phyloP scores from a whole-genome alignment of 108 stramenopile species.

The Cyclotella choctawhatcheeana region DNA sequence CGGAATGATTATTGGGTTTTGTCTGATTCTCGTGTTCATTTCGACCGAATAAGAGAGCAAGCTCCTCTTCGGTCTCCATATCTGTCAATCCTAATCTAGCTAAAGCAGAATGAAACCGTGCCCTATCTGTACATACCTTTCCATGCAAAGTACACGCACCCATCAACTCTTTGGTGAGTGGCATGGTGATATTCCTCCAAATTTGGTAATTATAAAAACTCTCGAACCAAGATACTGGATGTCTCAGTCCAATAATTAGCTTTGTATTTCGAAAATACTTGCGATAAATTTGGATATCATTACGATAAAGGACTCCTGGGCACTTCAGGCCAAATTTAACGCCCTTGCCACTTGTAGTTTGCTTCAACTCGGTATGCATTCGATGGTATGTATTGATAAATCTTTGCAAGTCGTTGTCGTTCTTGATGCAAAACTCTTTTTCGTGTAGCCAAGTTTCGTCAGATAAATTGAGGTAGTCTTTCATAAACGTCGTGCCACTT shows the following conservation, averaged over 20 bases:
- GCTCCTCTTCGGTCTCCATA: conserved; percentile 41
- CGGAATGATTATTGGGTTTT: not conserved
- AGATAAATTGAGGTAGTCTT: conserved; percentile 44
- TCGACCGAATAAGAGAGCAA: conserved; percentile 35
- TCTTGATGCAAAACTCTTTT: conserved; percentile 45
- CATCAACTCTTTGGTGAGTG: conserved; percentile 18
- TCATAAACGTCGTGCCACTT: conserved; percentile 74
- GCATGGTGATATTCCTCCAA: conserved; percentile 52
- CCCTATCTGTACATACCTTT: conserved; percentile 70
- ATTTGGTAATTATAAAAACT: conserved; percentile 81
- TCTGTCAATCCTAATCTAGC: conserved; percentile 50
- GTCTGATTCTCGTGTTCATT: not conserved
- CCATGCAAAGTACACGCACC: conserved; percentile 35
- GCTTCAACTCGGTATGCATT: conserved; percentile 24
- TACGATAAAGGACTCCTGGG: conserved; percentile 41
- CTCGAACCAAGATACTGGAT: conserved; percentile 80
- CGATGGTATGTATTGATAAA: conserved; percentile 31
- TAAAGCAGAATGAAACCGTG: conserved; percentile 66
- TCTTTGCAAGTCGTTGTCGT: conserved; percentile 1
- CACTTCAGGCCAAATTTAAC: conserved; percentile 52
- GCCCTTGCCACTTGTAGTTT: not conserved
- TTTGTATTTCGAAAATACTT: conserved; percentile 57
- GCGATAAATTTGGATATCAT: conserved; percentile 34
- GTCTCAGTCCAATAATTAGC: conserved; percentile 73
- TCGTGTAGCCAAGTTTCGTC: conserved; percentile 38